Conservation (phyloP, 2,329 filamentous ascomycete species). For the Talaromyces funiculosus region DNA sequence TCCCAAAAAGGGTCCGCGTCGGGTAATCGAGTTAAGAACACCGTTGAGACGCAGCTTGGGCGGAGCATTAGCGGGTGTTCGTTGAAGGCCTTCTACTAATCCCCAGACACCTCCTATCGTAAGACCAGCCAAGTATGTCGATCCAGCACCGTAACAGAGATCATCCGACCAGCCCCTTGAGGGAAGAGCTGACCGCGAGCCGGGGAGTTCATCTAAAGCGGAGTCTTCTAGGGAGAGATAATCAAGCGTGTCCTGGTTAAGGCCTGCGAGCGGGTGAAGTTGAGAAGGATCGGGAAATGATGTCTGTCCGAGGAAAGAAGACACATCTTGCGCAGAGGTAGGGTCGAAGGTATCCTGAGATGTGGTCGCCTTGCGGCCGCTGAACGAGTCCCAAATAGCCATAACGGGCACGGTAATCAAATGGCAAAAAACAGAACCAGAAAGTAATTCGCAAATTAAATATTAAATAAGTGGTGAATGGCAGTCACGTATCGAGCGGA, state of each 20-base stretch:
- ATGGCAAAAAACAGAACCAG: background rate
- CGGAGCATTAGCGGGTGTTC: slow-evolving; percentile 62
- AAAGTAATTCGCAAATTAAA: background rate
- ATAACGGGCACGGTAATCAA: slow-evolving; percentile 30
- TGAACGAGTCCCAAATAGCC: slow-evolving; percentile 58
- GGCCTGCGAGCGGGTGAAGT: slow-evolving; percentile 86
- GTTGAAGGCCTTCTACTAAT: slow-evolving; percentile 77
- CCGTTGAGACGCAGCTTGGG: slow-evolving; percentile 92
- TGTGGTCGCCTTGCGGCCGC: slow-evolving; percentile 52
- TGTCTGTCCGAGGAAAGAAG: slow-evolving; percentile 74
- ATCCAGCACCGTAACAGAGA: slow-evolving; percentile 92
- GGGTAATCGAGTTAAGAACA: slow-evolving; percentile 87
- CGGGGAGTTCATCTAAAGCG: slow-evolving; percentile 76
- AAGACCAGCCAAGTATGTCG: slow-evolving; percentile 86
- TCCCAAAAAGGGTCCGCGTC: slow-evolving; percentile 87
- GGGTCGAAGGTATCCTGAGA: slow-evolving; percentile 62
- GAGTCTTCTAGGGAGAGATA: slow-evolving; percentile 94
- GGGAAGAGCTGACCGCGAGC: slow-evolving; percentile 78
- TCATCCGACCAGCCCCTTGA: slow-evolving; percentile 97
- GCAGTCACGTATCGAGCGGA: background rate
- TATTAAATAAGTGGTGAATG: background rate
- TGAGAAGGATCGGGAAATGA: slow-evolving; percentile 78
- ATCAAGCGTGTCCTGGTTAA: slow-evolving; percentile 89
- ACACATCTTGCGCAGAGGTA: slow-evolving; percentile 69
- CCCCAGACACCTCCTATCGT: slow-evolving; percentile 87